These are phyloP conservation scores for Trichosporon sp. DNA, from an alignment of 1,284 basidiomycete genomes.

Conservation along the genomic window DNA sequence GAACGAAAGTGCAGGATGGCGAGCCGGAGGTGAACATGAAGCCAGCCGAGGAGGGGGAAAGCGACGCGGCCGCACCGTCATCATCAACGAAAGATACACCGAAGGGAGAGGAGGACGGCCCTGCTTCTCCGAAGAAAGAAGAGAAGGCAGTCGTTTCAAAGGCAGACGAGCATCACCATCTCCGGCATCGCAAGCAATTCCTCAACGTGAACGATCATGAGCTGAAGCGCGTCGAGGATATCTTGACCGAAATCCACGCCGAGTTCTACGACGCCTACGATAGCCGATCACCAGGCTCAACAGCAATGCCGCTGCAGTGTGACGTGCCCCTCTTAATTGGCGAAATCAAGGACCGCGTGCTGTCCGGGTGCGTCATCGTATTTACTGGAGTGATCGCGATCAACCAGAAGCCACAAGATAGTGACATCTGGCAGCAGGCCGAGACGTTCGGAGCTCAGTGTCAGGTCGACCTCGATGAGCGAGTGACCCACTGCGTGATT, in stretches of 20 bases:
- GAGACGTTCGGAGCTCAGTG: constrained; percentile 82
- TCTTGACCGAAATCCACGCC: constrained; percentile 69
- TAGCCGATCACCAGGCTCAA: constrained; percentile 6
- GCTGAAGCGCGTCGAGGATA: constrained; percentile 48
- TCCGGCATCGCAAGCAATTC: constrained; percentile 51
- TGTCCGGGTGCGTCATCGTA: constrained; percentile 71
- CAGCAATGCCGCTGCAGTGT: constrained; percentile 21
- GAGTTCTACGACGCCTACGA: constrained; percentile 59
- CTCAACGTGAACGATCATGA: constrained; percentile 71
- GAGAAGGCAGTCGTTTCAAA: neutral
- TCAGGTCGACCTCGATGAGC: constrained; percentile 60
- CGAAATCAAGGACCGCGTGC: constrained; percentile 64
- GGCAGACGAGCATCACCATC: constrained; percentile 4
- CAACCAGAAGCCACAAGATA: constrained; percentile 64
- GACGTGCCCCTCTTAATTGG: constrained; percentile 55
- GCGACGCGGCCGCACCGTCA: constrained; percentile 15
- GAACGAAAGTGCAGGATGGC: constrained; percentile 6
- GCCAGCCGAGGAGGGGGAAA: constrained; percentile 23
- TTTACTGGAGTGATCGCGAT: constrained; percentile 93
- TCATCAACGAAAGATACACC: no score
- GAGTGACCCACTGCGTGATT: constrained; percentile 84
- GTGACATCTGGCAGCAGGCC: constrained; percentile 80
- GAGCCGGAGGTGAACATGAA: constrained; percentile 21
- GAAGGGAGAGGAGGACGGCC: neutral
- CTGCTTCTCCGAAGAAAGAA: neutral